A percentile compares a stretch with the other conserved stretches of the same genome.
Conservation (phyloP, 75 land plant species). For the Cunninghamia lanceolata region DNA sequence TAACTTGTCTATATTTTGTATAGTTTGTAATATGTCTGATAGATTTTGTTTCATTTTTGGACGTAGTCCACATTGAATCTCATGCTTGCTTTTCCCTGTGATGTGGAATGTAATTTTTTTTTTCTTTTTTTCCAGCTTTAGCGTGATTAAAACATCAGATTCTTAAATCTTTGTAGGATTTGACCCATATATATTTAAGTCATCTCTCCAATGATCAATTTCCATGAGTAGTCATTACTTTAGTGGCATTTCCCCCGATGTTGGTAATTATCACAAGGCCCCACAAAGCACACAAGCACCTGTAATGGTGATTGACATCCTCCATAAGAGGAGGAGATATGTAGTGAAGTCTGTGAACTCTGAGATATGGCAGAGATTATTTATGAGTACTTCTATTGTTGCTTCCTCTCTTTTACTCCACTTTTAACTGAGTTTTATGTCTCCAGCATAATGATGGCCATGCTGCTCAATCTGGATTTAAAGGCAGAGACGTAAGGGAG, state of each 20-base stretch:
- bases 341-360: background rate
- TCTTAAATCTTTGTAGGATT: no score
- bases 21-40: no score
- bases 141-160: background rate
- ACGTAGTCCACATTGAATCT: background rate
- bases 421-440: background rate
- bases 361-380: background rate
- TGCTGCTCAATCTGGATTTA: background rate
- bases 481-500: slow-evolving; percentile 54
- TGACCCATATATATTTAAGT: no score
- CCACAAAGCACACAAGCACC: no score
- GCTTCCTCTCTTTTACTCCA: background rate
- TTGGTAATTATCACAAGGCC: no score
- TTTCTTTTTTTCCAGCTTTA: background rate
- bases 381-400: slow-evolving; percentile 4
- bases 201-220: no score
- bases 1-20: no score
- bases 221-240: no score
- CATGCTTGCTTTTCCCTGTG: background rate
- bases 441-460: slow-evolving; percentile 26
- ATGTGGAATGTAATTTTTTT: background rate
- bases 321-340: background rate
- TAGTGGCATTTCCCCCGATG: no score
- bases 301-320: no score
- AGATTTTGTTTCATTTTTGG: background rate